Evolutionary conservation across 2,329 filamentous ascomycete genomes (phyloP).

Genomic region (Aspergillus sergii): DNA sequence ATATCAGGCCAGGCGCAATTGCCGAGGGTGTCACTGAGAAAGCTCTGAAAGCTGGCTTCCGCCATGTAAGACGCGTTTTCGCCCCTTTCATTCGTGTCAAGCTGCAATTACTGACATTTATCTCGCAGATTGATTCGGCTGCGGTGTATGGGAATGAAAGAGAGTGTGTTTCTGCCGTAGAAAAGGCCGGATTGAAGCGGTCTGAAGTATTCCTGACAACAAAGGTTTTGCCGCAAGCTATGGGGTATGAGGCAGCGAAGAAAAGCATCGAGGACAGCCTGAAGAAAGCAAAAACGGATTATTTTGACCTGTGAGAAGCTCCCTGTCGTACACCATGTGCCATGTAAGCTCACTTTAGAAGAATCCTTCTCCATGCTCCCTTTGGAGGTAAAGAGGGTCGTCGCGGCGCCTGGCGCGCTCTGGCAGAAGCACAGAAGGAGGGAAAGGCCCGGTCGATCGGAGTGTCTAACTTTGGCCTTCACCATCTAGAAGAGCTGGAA

Average conservation of each 20-base stretch:
- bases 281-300: neutral
- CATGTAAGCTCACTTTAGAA: neutral
- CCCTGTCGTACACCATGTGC: neutral
- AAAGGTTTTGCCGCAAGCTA: neutral
- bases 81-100: neutral
- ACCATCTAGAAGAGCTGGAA: neutral
- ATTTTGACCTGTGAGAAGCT: neutral
- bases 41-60: neutral
- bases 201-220: neutral
- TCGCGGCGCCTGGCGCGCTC: neutral
- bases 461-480: neutral
- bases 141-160: neutral
- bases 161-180: neutral
- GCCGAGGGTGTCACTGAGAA: neutral
- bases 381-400: neutral
- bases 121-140: neutral
- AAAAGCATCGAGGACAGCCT: neutral
- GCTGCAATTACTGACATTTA: neutral
- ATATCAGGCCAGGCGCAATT: neutral
- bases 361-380: neutral
- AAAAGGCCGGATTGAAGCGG: neutral
- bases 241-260: neutral
- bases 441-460: neutral
- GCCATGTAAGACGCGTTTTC: neutral
- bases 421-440: neutral